phyloP scores from a whole-genome alignment of 306 rosid genomes.

The Alnus rubra region DNA sequence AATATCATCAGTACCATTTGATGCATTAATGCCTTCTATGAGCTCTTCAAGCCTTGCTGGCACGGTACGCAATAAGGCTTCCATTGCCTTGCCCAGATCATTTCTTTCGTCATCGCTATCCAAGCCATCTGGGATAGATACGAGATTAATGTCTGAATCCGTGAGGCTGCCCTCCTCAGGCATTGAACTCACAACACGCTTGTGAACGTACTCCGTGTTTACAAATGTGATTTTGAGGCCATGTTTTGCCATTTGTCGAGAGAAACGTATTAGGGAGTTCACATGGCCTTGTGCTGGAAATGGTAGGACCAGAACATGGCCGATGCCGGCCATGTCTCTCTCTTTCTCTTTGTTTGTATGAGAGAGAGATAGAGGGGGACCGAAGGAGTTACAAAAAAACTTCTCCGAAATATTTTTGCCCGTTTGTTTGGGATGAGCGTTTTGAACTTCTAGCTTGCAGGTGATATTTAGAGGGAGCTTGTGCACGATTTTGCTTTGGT shows the following conservation, averaged over 20 bases:
- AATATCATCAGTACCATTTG: neutral
- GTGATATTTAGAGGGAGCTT: no score
- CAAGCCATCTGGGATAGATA: conserved; percentile 37
- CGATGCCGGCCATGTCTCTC: conserved; percentile 25
- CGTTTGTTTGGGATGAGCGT: no score
- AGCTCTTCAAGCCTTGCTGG: conserved; percentile 49
- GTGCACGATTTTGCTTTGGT: no score
- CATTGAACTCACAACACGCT: conserved; percentile 12
- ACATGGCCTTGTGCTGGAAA: conserved; percentile 50
- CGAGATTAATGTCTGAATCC: conserved; percentile 11
- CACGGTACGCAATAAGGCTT: conserved; percentile 25
- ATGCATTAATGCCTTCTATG: conserved; percentile 25
- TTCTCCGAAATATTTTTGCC: no score
- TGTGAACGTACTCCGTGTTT: conserved; percentile 38
- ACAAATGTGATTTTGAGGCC: conserved; percentile 56
- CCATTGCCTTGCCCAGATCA: neutral
- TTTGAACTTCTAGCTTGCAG: no score
- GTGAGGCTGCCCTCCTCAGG: neutral
- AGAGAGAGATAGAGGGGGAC: no score
- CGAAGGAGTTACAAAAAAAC: no score
- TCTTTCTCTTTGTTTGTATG: neutral
- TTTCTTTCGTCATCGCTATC: conserved; percentile 41
- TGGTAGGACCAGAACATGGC: conserved; percentile 42
- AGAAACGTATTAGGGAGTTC: conserved; percentile 40
- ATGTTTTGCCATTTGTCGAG: conserved; percentile 23